Conservation (phyloP, 345 rosid genomes). For the Eucalyptus rudis region DNA sequence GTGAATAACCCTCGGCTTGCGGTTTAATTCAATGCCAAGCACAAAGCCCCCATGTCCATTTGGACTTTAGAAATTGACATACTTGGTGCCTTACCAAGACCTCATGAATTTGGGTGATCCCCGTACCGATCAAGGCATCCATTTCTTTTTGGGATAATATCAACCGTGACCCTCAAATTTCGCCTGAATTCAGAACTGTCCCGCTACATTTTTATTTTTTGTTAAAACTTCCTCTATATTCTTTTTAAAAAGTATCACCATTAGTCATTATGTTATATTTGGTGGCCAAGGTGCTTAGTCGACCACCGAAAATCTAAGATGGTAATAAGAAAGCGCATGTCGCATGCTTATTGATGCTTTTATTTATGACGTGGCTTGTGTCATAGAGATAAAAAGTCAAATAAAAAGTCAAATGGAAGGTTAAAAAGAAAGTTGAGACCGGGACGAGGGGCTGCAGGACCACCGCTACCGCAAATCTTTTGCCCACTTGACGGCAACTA, state of each 20-base stretch:
- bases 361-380: background rate
- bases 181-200: background rate
- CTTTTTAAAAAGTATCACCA: background rate
- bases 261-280: background rate
- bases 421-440: background rate
- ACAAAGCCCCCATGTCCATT: no score
- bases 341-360: background rate
- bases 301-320: background rate
- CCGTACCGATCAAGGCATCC: no score
- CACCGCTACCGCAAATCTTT: background rate
- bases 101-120: no score
- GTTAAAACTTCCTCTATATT: no score
- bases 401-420: background rate
- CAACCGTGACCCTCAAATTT: no score
- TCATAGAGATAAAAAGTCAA: no score
- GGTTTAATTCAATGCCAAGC: no score
- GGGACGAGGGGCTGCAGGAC: background rate
- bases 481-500: background rate
- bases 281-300: background rate
- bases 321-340: background rate
- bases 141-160: no score
- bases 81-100: no score
- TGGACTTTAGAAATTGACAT: no score
- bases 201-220: background rate
- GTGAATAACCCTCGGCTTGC: no score